These are phyloP conservation scores for Globisporangium cederbergense DNA, from an alignment of 352 stramenopile species.

Conservation along the genomic window DNA sequence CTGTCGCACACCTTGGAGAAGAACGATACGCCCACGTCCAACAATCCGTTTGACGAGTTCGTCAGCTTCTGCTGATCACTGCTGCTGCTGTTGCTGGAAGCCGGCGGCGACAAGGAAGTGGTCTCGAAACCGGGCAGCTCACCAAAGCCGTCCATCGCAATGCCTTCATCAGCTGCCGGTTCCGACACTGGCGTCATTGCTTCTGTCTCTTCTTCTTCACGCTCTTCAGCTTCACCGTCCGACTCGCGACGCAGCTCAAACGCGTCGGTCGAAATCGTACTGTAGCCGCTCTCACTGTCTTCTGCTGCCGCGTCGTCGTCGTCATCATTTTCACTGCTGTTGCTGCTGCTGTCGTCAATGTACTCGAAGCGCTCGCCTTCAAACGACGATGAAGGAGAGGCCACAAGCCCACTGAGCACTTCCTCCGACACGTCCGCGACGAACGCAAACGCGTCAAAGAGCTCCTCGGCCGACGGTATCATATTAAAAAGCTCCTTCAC, in stretches of 20 bases:
- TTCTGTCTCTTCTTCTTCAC: constrained; percentile 15
- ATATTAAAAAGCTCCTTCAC: constrained; percentile 49
- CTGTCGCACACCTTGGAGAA: constrained; percentile 56
- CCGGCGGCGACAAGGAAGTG: not conserved
- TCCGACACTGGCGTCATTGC: constrained; percentile 12
- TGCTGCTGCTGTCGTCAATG: constrained; percentile 19
- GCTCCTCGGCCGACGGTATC: constrained; percentile 61
- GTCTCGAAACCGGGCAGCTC: not conserved
- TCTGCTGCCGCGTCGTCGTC: constrained; percentile 4
- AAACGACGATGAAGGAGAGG: not conserved
- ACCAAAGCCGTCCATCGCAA: not conserved
- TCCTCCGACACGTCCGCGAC: constrained; percentile 65
- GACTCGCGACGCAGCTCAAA: constrained; percentile 14
- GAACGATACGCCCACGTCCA: constrained; percentile 51
- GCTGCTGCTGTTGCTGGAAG: not conserved
- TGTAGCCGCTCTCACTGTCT: constrained; percentile 16
- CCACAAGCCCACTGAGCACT: constrained; percentile 30
- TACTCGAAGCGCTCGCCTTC: constrained; percentile 36
- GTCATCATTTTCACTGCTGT: constrained; percentile 18
- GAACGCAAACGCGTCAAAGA: constrained; percentile 49
- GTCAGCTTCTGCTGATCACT: not conserved
- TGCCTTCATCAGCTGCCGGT: constrained; percentile 15
- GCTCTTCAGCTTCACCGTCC: constrained; percentile 12
- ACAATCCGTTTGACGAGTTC: constrained; percentile 20
- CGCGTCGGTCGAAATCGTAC: constrained; percentile 17